phyloP scores from a whole-genome alignment of 108 stramenopile species.

The Nitzschia palea region DNA sequence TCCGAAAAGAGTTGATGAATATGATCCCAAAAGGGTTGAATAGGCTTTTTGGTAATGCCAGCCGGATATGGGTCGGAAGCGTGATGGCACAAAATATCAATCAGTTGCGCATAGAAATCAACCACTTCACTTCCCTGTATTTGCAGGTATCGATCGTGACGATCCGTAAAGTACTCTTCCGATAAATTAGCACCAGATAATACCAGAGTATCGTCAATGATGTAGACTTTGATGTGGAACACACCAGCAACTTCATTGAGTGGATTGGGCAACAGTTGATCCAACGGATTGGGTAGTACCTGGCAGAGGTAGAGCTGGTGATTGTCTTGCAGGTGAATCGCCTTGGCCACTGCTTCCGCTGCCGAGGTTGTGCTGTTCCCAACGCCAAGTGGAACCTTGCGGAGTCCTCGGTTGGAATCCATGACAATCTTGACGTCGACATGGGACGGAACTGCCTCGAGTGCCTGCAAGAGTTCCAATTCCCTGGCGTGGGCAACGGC shows the following conservation, averaged over 20 bases:
- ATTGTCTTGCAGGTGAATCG: constrained; percentile 13
- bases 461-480: constrained; percentile 58
- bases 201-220: constrained; percentile 75
- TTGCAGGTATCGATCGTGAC: constrained; percentile 77
- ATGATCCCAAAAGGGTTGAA: constrained; percentile 7
- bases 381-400: constrained; percentile 51
- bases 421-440: constrained; percentile 61
- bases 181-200: constrained; percentile 84
- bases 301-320: constrained; percentile 55
- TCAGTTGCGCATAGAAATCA: constrained; percentile 71
- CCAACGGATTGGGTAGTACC: constrained; percentile 45
- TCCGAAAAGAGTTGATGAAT: constrained; percentile 5
- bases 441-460: constrained; percentile 16
- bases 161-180: constrained; percentile 83
- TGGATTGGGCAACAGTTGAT: constrained; percentile 65
- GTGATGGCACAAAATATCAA: constrained; percentile 49
- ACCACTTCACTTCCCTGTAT: constrained; percentile 72
- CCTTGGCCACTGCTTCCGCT: constrained; percentile 34
- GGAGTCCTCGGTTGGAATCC: constrained; percentile 71
- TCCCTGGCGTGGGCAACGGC: constrained; percentile 28
- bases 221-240: constrained; percentile 86
- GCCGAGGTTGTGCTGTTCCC: constrained; percentile 43
- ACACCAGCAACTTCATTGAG: constrained; percentile 83
- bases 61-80: constrained; percentile 47
- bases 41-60: neutral